Base-by-base conservation (phyloP, 2,329 filamentous ascomycete species). In the Periconia macrospinosa region DNA sequence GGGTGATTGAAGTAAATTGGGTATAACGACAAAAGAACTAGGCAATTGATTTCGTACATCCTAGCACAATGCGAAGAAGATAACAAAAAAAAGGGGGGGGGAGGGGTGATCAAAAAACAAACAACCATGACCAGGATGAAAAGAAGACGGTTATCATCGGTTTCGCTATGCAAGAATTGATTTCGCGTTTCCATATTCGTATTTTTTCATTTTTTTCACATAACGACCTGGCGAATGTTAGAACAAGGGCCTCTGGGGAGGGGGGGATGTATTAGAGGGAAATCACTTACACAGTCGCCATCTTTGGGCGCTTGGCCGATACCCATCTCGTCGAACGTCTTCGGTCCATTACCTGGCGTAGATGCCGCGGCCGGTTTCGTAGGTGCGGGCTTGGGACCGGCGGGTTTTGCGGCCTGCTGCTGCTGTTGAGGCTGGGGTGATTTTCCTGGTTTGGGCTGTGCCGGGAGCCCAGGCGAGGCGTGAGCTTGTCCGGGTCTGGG, bases 311-410 rank as follows among this genome's bases (percentile, higher is more conserved):
- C 86, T 66, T 87, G 83, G 7, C 92, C 91, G 64, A 99, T 93
- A 40, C 94, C 94, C 94, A 99, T 99, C 71, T 95, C 92, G 71
- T 97, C 93, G 73, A 99, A 99, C 0, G 94, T 97, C 65, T 94
- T 91, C 1, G 94, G 93, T 11, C 93, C 94, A 69, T 92, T 90
- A 47, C 82, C 83, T 30, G 83, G 79, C 44, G 72, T 56, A 53
- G 60, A 55, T 23, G 61, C 44, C 20, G 60, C 56, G 2, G 57
- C 15, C n/a, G 69, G 59, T n/a, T 59, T 61, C 10, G 66, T 55
- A n/a, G 72, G 64, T 30, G 46, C 33, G 13, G 33, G 33, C 33
- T 51, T 71, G 68, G 66, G 61, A 17, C 49, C 42, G 44, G 30
- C 44, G 17, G 44, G 40, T 17, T 48, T 50, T 14, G 44, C 18